A percentile compares a stretch with the other conserved stretches of the same genome.
phyloP scores from a whole-genome alignment of 2,329 filamentous ascomycete genomes.

The Cladobotryum protrusum region DNA sequence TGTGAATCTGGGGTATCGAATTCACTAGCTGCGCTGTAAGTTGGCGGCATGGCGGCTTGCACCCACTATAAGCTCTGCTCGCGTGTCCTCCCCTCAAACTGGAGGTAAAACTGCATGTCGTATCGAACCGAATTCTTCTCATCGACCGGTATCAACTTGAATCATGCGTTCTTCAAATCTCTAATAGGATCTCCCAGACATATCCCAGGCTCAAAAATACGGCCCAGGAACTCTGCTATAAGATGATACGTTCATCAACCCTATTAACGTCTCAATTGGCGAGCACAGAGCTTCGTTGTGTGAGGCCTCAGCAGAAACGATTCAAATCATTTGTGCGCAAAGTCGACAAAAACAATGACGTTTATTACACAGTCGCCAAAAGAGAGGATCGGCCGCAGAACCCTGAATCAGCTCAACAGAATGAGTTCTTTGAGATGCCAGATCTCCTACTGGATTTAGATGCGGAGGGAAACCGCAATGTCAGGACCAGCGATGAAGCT shows the following conservation, averaged over 20 bases:
- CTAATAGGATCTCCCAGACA: neutral
- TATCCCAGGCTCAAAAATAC: neutral
- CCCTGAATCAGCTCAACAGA: slow-evolving; percentile 11
- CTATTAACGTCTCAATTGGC: slow-evolving; percentile 10
- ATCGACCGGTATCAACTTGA: neutral
- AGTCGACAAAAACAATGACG: slow-evolving; percentile 15
- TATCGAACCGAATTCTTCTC: neutral
- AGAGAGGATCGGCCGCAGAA: slow-evolving; percentile 4
- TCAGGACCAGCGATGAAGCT: slow-evolving; percentile 34
- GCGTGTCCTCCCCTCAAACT: neutral
- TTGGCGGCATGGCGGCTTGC: neutral
- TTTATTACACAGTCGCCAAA: slow-evolving; percentile 24
- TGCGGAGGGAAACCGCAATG: slow-evolving; percentile 36
- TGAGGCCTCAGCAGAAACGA: slow-evolving; percentile 8
- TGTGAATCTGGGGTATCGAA: neutral
- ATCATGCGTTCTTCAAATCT: neutral
- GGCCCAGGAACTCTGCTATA: neutral
- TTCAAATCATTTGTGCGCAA: slow-evolving; percentile 21
- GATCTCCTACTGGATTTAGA: slow-evolving; percentile 47
- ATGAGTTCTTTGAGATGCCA: slow-evolving; percentile 35
- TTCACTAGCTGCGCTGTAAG: neutral
- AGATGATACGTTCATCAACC: slow-evolving; percentile 15
- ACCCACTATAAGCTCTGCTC: too few relatives aligned
- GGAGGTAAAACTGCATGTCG: neutral
- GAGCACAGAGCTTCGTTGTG: slow-evolving; percentile 4